These are phyloP conservation scores for Nothophoma quercina DNA, from an alignment of 2,329 filamentous ascomycete species.

Conservation along the genomic window DNA sequence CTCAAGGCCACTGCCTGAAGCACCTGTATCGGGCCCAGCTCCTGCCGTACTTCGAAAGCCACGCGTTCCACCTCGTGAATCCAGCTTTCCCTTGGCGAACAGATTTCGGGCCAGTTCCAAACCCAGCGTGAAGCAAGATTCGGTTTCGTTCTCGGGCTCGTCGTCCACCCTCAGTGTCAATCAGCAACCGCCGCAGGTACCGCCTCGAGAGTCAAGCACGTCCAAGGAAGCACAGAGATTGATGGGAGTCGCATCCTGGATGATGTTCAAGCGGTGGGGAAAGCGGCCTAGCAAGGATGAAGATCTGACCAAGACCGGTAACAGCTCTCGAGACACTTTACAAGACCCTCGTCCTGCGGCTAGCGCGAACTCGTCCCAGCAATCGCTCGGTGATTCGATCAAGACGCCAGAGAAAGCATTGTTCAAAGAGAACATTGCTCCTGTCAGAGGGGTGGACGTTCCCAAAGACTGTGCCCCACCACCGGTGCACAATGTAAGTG, in stretches of 20 bases:
- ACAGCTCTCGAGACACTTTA: conserved; percentile 13
- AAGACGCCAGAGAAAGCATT: conserved; percentile 23
- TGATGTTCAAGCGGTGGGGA: conserved; percentile 33
- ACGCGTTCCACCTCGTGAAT: conserved; percentile 22
- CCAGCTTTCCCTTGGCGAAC: conserved; percentile 28
- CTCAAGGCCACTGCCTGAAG: conserved; percentile 20
- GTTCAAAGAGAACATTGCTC: conserved; percentile 17
- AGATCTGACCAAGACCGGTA: conserved; percentile 6
- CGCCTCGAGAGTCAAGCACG: conserved; percentile 43
- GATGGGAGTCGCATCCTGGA: conserved; percentile 35
- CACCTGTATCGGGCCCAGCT: conserved; percentile 24
- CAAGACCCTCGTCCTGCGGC: neutral
- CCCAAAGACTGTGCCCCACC: conserved; percentile 12
- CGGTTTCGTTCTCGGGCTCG: conserved; percentile 31
- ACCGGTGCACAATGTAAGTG: conserved; percentile 6
- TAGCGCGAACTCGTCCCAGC: conserved; percentile 1
- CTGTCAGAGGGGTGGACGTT: conserved; percentile 3
- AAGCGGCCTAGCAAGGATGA: conserved; percentile 18
- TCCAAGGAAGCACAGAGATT: conserved; percentile 44
- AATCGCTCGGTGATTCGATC: conserved; percentile 8
- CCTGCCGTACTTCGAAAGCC: conserved; percentile 23
- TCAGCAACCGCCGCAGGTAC: conserved; percentile 32
- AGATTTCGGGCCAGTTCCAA: conserved; percentile 32
- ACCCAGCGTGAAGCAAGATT: conserved; percentile 28
- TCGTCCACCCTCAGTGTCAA: conserved; percentile 30